These are phyloP conservation scores for Dioszegia aurantiaca DNA, from an alignment of 768 basidiomycete species.

Conservation along the genomic window DNA sequence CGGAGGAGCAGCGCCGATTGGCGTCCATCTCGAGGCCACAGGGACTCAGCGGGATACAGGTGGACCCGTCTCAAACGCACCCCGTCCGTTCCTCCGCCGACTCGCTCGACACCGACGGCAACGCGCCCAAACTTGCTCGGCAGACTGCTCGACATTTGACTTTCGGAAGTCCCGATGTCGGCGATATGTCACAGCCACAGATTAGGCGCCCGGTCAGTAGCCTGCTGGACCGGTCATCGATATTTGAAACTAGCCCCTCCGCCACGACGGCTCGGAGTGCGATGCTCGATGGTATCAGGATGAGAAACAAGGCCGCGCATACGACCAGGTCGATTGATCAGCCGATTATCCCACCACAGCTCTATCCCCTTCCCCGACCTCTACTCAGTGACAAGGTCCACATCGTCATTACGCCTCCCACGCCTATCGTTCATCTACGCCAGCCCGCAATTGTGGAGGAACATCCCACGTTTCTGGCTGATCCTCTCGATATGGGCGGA, in stretches of 20 bases:
- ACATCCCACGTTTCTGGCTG: background rate
- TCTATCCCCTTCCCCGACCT: background rate
- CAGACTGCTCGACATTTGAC: conserved; percentile 1
- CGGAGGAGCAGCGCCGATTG: background rate
- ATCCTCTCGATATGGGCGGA: conserved; percentile 1
- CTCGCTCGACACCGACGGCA: background rate
- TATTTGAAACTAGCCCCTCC: background rate
- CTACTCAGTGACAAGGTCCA: background rate
- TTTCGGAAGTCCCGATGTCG: background rate
- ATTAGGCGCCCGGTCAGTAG: background rate
- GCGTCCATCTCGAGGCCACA: background rate
- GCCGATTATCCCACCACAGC: background rate
- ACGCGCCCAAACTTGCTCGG: too few relatives aligned
- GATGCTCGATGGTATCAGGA: background rate
- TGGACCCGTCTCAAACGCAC: background rate
- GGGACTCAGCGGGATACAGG: background rate
- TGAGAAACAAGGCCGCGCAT: background rate
- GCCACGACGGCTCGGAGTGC: background rate
- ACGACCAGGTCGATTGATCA: background rate
- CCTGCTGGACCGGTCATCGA: background rate
- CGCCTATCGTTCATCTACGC: background rate
- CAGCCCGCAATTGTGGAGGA: background rate
- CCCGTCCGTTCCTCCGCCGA: background rate
- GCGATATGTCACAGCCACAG: background rate
- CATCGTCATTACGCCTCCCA: conserved; percentile 2